These are phyloP conservation scores for Cruciata laevipes DNA, from an alignment of 257 asterid species.

Conservation along the genomic window DNA sequence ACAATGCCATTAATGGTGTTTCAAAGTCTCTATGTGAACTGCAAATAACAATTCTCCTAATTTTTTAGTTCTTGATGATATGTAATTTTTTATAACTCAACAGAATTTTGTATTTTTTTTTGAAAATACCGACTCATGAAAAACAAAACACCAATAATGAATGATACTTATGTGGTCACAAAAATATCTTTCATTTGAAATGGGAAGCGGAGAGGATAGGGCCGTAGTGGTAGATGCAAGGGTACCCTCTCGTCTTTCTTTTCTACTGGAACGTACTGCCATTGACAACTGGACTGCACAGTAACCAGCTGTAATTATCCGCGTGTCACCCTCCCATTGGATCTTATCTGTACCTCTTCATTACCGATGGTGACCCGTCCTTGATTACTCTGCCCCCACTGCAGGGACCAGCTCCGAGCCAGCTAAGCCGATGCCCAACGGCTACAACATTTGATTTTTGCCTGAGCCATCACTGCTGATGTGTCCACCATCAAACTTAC, in stretches of 20 bases:
- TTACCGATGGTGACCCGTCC: slow-evolving; percentile 49
- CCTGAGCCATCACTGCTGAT: slow-evolving; percentile 10
- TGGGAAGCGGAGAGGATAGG: background rate
- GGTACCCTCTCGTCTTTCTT: background rate
- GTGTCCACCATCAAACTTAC: slow-evolving; percentile 11
- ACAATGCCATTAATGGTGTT: no score
- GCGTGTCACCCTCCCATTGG: slow-evolving; percentile 34
- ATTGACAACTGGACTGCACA: slow-evolving; percentile 45
- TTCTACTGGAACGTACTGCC: slow-evolving; percentile 33
- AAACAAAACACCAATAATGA: background rate
- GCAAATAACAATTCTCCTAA: no score
- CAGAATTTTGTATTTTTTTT: no score
- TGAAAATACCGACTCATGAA: no score
- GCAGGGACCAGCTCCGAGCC: slow-evolving; percentile 27
- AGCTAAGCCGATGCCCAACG: slow-evolving; percentile 39
- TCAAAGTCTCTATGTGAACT: no score
- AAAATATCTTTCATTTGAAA: background rate
- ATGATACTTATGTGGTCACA: background rate
- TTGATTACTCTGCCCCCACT: slow-evolving; percentile 24
- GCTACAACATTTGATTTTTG: slow-evolving; percentile 25
- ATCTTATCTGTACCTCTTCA: slow-evolving; percentile 13
- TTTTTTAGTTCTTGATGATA: no score
- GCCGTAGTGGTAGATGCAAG: background rate
- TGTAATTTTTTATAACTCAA: no score
- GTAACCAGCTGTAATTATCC: slow-evolving; percentile 50